Base-by-base conservation (phyloP, 352 stramenopile genomes). In the Phytophthora ohioensis region DNA sequence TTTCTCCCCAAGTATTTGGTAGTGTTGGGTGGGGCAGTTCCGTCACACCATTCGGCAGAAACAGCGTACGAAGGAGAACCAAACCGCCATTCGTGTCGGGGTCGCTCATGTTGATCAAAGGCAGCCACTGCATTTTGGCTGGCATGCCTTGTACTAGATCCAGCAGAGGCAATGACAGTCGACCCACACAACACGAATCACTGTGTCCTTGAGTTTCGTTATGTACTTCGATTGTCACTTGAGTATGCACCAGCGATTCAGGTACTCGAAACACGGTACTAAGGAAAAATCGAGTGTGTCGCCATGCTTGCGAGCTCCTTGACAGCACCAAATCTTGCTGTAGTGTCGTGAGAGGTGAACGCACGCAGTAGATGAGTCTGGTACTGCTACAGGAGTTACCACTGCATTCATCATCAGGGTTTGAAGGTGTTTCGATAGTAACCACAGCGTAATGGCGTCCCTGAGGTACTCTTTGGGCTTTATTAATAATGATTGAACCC, bases 141-240 rank as follows among this genome's bases (percentile, higher is more conserved):
- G 85, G 85, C 55, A 91, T 73, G 0, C 85, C 85, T 49, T 82
- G 81, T 8, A 92, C 72, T 35, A 92, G 67, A 13, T 89, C 76
- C 52, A 88, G 57, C 1, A 92, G 34, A 0, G 79, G 69, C 15
- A 91, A 32, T 7, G 69, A 54, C 2, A 71, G 15, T 4, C 34
- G 71, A 6, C 63, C 64, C 21, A 79, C 52, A 47, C 82, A 85
- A 2, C 82, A 69, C 11, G 70, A 69, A 0, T 55, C 68, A n/a
- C 67, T 73, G 2, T 74, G 39, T n/a, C 48, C 57, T 49, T 73
- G 64, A 3, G 67, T 86, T 32, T 87, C 79, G 55, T 82, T 61
- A 12, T 78, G 68, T 4, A 92, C 74, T 21, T 84, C 65, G 17
- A 92, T 79, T 3, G 71, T 78, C 3, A 92, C 39, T 41, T 77